These are phyloP conservation scores for Schizophyllum commune DNA, from an alignment of 1,284 basidiomycete genomes.

Conservation along the genomic window DNA sequence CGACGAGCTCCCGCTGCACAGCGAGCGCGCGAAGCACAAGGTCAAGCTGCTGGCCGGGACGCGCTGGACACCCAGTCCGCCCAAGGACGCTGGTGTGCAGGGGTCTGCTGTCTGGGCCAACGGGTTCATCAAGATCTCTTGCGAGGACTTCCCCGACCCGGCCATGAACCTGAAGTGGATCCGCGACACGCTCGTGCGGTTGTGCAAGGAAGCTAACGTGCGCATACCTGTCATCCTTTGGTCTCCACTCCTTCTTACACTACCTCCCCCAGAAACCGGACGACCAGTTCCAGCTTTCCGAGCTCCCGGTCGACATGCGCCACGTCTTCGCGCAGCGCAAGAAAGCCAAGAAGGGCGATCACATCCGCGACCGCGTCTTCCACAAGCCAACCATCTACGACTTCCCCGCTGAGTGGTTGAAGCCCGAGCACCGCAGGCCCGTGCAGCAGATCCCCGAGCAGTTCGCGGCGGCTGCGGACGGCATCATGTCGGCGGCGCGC, in stretches of 20 bases:
- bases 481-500: not conserved
- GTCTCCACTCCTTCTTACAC: constrained; percentile 5
- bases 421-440: not conserved
- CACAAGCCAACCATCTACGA: constrained; percentile 60
- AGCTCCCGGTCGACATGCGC: constrained; percentile 70
- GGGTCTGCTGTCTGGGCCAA: constrained; percentile 41
- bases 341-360: constrained; percentile 66
- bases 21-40: constrained; percentile 61
- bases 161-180: constrained; percentile 85
- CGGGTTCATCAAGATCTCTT: constrained; percentile 81
- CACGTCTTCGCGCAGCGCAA: constrained; percentile 64
- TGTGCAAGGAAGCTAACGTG: constrained; percentile 76
- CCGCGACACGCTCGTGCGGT: constrained; percentile 67
- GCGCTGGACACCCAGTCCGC: constrained; percentile 71
- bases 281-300: constrained; percentile 37
- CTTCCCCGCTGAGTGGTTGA: constrained; percentile 77
- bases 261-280: constrained; percentile 32
- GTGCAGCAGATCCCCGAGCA: not conserved
- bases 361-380: constrained; percentile 48
- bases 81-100: constrained; percentile 55
- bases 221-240: constrained; percentile 15
- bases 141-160: constrained; percentile 72
- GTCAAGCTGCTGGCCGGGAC: constrained; percentile 78
- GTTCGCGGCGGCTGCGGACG: not conserved
- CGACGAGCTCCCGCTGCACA: constrained; percentile 56